Base-by-base conservation (phyloP, 1,139 yeast genomes). In the Geotrichum cucujoidarum region DNA sequence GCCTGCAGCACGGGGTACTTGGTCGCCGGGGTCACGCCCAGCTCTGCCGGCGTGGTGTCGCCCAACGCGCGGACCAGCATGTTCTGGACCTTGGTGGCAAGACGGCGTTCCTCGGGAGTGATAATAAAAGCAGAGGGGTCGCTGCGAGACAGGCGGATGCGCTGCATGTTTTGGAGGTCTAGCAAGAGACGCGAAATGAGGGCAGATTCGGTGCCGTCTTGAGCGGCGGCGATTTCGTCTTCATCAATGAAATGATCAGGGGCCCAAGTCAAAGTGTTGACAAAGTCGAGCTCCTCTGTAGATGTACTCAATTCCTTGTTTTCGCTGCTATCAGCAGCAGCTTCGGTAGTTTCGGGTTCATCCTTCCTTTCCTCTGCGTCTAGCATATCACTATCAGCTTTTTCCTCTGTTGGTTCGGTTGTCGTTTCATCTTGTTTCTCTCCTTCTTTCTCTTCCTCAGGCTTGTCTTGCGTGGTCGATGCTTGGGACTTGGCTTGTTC, bases 1-100 rank as follows among this genome's bases (percentile, higher is more conserved):
- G 82, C 77, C 60, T 81, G 79, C 50, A 85, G 72, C 1, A 85
- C 83, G 0, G 96, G 95, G 39, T 89, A 59, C 41, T 53, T 58
- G 43, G 57, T 64, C 32, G 58, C 69, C 53, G 58, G 55, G 16
- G 51, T 42, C 35, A 65, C 46, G 8, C 34, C 60, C 16, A 62
- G 53, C 17, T 58, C 61, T 22, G 55, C 56, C 4, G 65, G 63
- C 4, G 59, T 48, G 14, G 55, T 53, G 10, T 60, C 64, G 2
- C 65, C 58, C 3, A 74, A 58, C 2, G 80, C 67, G 33, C 79
- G 73, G 14, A 73, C 67, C 46, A 81, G 56, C 22, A 80, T 52
- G 56, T 81, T 72, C 50, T 72, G 75, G 1, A 74, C 67, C 58
- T 77, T 77, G 50, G 68, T 68, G 46, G 80, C 81, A 20, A 75